phyloP scores from a whole-genome alignment of 495 filamentous ascomycete genomes.

The Talaromyces adpressus region DNA sequence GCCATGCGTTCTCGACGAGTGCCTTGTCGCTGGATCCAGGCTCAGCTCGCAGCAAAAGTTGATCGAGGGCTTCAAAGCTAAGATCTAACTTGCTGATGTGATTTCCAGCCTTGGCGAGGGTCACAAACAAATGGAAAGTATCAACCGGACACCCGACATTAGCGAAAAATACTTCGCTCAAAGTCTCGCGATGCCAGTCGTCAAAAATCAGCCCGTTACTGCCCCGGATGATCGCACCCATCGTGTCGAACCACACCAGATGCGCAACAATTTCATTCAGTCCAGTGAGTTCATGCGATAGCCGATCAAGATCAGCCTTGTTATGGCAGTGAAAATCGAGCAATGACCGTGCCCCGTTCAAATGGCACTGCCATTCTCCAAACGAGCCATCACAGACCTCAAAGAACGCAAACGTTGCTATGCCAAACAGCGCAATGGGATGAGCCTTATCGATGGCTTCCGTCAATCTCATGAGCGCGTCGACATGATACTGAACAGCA shows the following conservation, averaged over 20 bases:
- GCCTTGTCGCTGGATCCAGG: constrained; percentile 10
- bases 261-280: constrained; percentile 22
- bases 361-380: constrained; percentile 26
- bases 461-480: constrained; percentile 21
- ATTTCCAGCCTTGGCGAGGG: constrained; percentile 15
- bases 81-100: constrained; percentile 11
- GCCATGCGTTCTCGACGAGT: constrained; percentile 19
- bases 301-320: constrained; percentile 17
- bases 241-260: constrained; percentile 28
- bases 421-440: constrained; percentile 26
- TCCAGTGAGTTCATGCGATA: constrained; percentile 18
- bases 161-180: constrained; percentile 18
- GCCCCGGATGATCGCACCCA: constrained; percentile 19
- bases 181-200: constrained; percentile 25
- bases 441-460: constrained; percentile 24
- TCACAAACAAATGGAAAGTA: constrained; percentile 22
- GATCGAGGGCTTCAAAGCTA: constrained; percentile 17
- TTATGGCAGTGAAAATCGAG: constrained; percentile 25
- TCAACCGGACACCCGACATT: constrained; percentile 26
- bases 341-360: constrained; percentile 26
- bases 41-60: constrained; percentile 14
- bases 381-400: constrained; percentile 27
- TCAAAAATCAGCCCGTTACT: constrained; percentile 22
- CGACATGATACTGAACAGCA: constrained; percentile 23
- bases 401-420: constrained; percentile 28